Evolutionary conservation across 345 rosid species (phyloP), one percentile per base, ranked within the genome.

Genomic region (Eutrema yunnanense): DNA sequence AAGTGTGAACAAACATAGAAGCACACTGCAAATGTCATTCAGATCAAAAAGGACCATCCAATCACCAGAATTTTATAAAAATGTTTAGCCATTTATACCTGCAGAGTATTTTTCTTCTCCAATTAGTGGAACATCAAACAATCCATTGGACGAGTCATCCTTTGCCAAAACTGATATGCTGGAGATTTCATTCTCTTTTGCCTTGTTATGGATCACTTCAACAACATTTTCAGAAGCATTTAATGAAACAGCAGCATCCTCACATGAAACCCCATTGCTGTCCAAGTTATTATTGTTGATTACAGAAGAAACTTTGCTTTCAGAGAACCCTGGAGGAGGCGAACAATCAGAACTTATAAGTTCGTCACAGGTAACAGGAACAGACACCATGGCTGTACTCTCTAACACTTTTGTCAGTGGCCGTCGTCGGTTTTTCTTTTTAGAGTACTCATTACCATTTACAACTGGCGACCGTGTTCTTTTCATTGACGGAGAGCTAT

Each of bases 351-450:
- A 82, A 77, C 67, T 84, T 69, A 85, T 84, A 82, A 79, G 75
- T 69, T 90, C 85, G 52, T 90, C 82, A 79, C 87, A 83, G 43
- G 69, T 47, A 76, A 86, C 84, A 69, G 92, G 92, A 76, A 86
- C 87, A 73, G 89, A 82, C 50, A 88, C 86, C 89, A 83, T 80
- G 55, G 84, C 79, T 11, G 97, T 86, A 80, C 91, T 78, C 85
- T 90, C 93, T 72, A 92, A 78, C 66, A 92, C 96, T 77, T 90
- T 90, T 13, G 88, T 86, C 80, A 92, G 65, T 42, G 89, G 92
- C 29, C 91, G 82, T 49, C 79, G 86, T 13, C 94, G 90, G 75
- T 80, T 82, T 80, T 81, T 92, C 83, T 81, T 88, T 78, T 80
- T 92, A 53, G 84, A 72, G 63, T 78, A 73, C 72, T 92, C 97